Evolutionary conservation across 305 asterid genomes (phyloP), one percentile per base, ranked within the genome.

Genomic region (Caryopteris hybrid): DNA sequence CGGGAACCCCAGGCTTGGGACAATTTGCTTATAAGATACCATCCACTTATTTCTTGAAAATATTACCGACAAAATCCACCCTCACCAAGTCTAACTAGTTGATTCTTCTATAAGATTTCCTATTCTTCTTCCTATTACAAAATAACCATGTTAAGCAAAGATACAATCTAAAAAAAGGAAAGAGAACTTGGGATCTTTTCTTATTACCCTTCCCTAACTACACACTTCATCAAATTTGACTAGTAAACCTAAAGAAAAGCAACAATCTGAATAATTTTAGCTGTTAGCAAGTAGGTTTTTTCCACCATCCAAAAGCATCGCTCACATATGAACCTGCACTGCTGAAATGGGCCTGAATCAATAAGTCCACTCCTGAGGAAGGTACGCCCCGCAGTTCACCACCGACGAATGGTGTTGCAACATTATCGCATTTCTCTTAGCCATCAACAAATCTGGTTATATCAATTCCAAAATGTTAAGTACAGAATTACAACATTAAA

Each of bases 301-400:
- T 34, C 63, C 71, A 33, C 69, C 72, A 27, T 25, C 71, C 65
- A 43, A 67, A 21, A 64, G 18, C 65, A 3, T n/a, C 58, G 21
- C 43, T 4, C 27, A 45, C 25, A 46, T 12, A 46, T 38, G 46
- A 11, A 18, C 33, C 52, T 51, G 18, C 23, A 10, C 34, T 38
- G 65, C 21, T 4, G 8, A 21, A 21, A 33, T 5, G 16, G 13
- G 54, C 56, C 14, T 55, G 13, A 3, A 47, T 81, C 84, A 84
- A 21, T 86, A 82, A 66, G 83, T 76, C 88, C 95, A 89, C 9
- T 76, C 79, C 27, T 23, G 81, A 29, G 79, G 83, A 58, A 62
- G 79, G 66, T 75, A 47, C 20, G 52, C 27, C 34, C 76, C 86
- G 0, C 75, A 80, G 71, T 46, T 69, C 14, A 71, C 51, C 14